Evolutionary conservation across 371 early-diverging fungal genomes (phyloP).

Genomic region (Gilbertella persicaria): DNA sequence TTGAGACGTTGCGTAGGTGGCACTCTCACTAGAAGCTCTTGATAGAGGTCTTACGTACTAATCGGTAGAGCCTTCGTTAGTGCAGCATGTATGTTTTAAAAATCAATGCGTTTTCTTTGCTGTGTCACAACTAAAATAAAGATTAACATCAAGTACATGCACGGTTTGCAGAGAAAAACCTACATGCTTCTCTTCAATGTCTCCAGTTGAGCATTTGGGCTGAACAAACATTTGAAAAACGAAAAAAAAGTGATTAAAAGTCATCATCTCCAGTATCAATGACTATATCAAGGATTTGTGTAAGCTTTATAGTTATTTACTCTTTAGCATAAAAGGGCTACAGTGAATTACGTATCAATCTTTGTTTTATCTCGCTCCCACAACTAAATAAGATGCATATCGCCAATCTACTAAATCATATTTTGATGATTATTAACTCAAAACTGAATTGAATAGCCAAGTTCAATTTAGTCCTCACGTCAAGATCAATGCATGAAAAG

Average conservation of each 20-base stretch:
- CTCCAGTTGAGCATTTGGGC: slow-evolving; percentile 6
- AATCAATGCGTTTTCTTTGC: background rate
- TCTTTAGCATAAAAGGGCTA: background rate
- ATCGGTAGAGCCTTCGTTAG: slow-evolving; percentile 4
- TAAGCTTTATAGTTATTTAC: too few relatives aligned
- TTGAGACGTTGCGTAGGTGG: slow-evolving; percentile 9
- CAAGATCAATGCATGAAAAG: slow-evolving; percentile 12
- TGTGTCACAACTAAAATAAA: slow-evolving; percentile 7
- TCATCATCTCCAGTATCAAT: too few relatives aligned
- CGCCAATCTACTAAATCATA: background rate
- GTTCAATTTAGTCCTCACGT: slow-evolving; percentile 5
- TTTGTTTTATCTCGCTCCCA: background rate
- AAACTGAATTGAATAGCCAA: slow-evolving; percentile 2
- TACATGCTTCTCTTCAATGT: slow-evolving; percentile 6
- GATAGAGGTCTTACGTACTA: slow-evolving; percentile 5
- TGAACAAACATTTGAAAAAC: slow-evolving; percentile 1
- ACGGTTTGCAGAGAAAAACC: slow-evolving; percentile 1
- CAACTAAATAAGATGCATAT: slow-evolving; percentile 1
- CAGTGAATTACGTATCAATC: background rate
- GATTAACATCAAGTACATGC: slow-evolving; percentile 7
- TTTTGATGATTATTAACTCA: slow-evolving; percentile 7
- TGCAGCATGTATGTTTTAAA: slow-evolving; percentile 8
- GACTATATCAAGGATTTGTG: too few relatives aligned
- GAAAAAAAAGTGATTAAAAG: too few relatives aligned
- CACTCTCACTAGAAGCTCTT: slow-evolving; percentile 13